Evolutionary conservation across 1,284 basidiomycete genomes (phyloP), one percentile per base, ranked within the genome.

Genomic region (Microbotryum silenes-acaulis): DNA sequence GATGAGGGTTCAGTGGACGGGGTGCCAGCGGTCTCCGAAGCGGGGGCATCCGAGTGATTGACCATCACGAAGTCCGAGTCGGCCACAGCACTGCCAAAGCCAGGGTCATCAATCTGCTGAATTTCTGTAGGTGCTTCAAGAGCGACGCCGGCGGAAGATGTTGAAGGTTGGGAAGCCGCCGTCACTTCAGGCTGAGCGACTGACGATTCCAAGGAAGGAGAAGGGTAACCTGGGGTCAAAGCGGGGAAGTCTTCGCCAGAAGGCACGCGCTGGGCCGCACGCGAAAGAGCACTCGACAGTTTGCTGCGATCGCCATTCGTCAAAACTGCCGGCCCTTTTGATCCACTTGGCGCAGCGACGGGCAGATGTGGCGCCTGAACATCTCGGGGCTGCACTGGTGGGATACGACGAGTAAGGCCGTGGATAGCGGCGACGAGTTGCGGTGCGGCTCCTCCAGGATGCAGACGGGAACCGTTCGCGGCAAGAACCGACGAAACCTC

Each of bases 391-490:
- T 42, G 61, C 25, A 57, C 59, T 3, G 60, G 60, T n/a, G 63
- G 66, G 53, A 68, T 65, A 8, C 57, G 59, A 14, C 64, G 61
- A 2, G 66, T 68, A 14, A 68, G 45, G 27, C 64, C 66, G 47
- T 68, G 57, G 56, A 68, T 68, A 6, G 66, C 66, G 21, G 64
- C 66, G 52, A 68, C 66, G 57, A 68, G 62, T 23, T 65, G 61
- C 21, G 66, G 64, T 6, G 65, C 58, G 25, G 58, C 54, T 1
- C 53, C 25, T 18, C 37, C 12, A 42, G 37, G 37, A 12, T 4
- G 51, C 20, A 33, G 21, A 33, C 14, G 23, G 12, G n/a, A 16
- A 33, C n/a, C 51, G 25, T 53, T 53, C 20, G 25, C 18, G 12
- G 33, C n/a, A n/a, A 33, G 25, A 27, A 12, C 48, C 21, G 48